A percentile compares a stretch with the other conserved stretches of the same genome.
These are phyloP conservation scores for Cadophora luteo-olivacea DNA, from an alignment of 2,329 filamentous ascomycete genomes.

Conservation along the genomic window DNA sequence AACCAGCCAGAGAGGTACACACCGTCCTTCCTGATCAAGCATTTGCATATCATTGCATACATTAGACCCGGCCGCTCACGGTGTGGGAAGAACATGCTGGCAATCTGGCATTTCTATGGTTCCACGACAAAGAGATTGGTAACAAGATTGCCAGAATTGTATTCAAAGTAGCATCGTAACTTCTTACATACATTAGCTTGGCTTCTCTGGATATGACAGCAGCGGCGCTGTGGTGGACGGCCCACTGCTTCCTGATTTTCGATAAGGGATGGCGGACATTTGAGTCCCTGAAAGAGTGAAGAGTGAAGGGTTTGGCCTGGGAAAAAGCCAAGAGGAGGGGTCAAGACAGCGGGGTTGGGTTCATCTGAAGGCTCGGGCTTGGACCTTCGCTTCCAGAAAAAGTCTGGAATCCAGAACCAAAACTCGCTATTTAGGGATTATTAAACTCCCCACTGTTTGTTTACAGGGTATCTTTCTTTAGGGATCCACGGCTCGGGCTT, in stretches of 20 bases:
- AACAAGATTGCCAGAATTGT: background rate
- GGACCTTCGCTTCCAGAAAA: conserved; percentile 3
- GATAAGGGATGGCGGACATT: background rate
- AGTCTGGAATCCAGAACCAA: conserved; percentile 2
- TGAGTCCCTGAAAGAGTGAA: background rate
- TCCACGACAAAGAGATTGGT: background rate
- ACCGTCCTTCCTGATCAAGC: background rate
- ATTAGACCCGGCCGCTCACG: background rate
- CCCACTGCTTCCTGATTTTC: background rate
- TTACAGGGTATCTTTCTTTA: background rate
- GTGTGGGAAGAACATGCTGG: background rate
- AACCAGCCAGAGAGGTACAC: background rate
- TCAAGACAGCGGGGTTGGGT: background rate
- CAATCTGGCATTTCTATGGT: background rate
- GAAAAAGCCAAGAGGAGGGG: background rate
- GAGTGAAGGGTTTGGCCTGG: background rate
- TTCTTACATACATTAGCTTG: background rate
- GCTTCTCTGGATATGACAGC: background rate
- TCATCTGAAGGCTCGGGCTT: conserved; percentile 4
- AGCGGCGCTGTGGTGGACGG: background rate
- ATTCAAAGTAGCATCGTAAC: background rate
- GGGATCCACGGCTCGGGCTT: background rate
- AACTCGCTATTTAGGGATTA: background rate
- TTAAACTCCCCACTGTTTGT: background rate
- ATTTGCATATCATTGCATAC: background rate